Evolutionary conservation across 108 stramenopile species (phyloP), one percentile per base, ranked within the genome.

Genomic region (Cyclotella atomus): DNA sequence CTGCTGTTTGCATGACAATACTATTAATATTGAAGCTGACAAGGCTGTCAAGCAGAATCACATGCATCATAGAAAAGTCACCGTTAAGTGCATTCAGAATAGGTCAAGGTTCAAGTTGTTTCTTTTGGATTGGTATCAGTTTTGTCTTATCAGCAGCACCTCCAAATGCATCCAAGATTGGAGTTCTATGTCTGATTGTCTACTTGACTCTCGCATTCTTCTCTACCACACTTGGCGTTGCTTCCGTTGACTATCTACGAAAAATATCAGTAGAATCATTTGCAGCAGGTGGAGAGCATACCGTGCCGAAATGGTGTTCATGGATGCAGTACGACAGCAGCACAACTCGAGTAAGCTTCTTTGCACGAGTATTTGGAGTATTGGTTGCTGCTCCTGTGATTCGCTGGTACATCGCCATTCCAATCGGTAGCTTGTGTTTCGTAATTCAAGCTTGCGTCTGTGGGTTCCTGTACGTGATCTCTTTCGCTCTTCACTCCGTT

Each of bases 51-150:
- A 53, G 52, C n/a, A 52, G 55, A 47, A 25, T 71, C 14, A 53
- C 53, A 15, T 54, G 34, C 12, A 86, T 73, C 28, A 69, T 66
- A 55, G 49, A 76, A 19, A 81, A 73, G 28, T 60, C 65, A 24
- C 85, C 85, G 15, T 54, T 83, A 44, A 59, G 82, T 25, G 77
- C 69, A 19, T 80, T 83, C 50, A 64, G 79, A 52, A 81, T 86
- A 28, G 85, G 79, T 6, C 38, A 73, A 2, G 82, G 79, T 23
- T 38, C 71, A 34, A 43, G 55, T 29, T 63, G 67, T 33, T 62
- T 68, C 15, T 52, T 65, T 21, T 46, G 66, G 60, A 15, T 68
- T 23, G 68, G 50, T 30, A 20, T 63, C 27, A 53, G 59, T 55
- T 52, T 60, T 33, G 53, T 76, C 32, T 57, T 67, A 1, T 27